Evolutionary conservation across 164 flowering plant species (phyloP).

Genomic region (Tetracentron sinense): DNA sequence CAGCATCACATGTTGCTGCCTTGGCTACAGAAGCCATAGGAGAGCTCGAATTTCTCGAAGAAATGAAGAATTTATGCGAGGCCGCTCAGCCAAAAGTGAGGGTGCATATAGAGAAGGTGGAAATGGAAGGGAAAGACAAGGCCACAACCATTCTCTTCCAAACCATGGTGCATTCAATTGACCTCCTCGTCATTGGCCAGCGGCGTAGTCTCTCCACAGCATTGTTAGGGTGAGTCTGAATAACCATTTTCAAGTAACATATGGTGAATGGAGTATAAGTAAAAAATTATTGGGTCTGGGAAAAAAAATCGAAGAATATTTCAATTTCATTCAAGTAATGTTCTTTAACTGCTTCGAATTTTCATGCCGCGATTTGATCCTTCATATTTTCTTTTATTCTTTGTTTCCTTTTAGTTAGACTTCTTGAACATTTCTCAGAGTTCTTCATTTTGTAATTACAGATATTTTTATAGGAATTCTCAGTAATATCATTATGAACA

Average conservation of each 20-base stretch:
- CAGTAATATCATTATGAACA: too few relatives aligned
- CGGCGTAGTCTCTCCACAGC: constrained; percentile 47
- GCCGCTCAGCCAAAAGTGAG: constrained; percentile 36
- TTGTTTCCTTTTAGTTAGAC: too few relatives aligned
- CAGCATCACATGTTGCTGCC: background rate
- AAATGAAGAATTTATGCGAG: constrained; percentile 48
- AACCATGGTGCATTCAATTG: constrained; percentile 28
- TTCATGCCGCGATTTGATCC: too few relatives aligned
- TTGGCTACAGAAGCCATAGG: constrained; percentile 15
- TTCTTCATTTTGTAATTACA: too few relatives aligned
- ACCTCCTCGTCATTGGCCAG: constrained; percentile 66
- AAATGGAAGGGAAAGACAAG: constrained; percentile 53
- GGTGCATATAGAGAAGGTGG: constrained; percentile 43
- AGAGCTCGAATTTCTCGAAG: constrained; percentile 47
- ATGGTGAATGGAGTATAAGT: too few relatives aligned
- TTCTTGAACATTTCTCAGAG: too few relatives aligned
- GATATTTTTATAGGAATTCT: too few relatives aligned
- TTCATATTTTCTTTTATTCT: too few relatives aligned
- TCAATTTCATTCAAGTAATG: too few relatives aligned
- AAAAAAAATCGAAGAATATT: too few relatives aligned
- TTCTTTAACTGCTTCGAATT: too few relatives aligned
- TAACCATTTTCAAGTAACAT: background rate
- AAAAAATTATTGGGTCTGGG: too few relatives aligned
- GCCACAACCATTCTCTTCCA: constrained; percentile 43
- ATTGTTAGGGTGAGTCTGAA: constrained; percentile 49